Percentiles rank a stretch among this genome's conserved stretches.
Conservation (phyloP, 139 green algal species). For the Closterium sp. region DNA sequence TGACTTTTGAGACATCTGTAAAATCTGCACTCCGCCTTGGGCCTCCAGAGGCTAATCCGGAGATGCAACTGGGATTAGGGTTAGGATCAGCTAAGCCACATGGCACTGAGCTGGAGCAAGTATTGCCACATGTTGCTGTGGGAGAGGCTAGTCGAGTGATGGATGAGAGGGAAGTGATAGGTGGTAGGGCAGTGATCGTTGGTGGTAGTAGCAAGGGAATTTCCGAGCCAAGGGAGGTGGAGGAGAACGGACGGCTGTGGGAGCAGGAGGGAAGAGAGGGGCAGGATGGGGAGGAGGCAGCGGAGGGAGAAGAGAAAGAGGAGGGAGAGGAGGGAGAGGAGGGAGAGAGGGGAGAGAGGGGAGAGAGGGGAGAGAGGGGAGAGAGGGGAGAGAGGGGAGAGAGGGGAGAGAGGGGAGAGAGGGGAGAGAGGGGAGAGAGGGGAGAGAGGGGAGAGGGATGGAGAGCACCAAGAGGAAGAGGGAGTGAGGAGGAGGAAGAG, state of each 20-base stretch:
- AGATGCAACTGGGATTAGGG: too few relatives aligned
- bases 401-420: not conserved
- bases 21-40: too few relatives aligned
- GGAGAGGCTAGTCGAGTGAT: too few relatives aligned
- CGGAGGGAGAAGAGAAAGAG: not conserved
- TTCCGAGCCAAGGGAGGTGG: not conserved
- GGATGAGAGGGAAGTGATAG: too few relatives aligned
- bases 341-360: constrained; percentile 3
- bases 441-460: not conserved
- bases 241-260: not conserved
- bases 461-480: not conserved
- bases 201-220: not conserved
- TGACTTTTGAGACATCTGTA: too few relatives aligned
- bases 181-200: not conserved
- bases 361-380: constrained; percentile 5
- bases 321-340: not conserved
- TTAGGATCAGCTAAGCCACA: too few relatives aligned
- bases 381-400: not conserved
- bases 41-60: not conserved
- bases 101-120: too few relatives aligned
- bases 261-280: not conserved
- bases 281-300: not conserved
- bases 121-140: too few relatives aligned
- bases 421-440: not conserved
- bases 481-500: not conserved